A percentile compares a stretch with the other conserved stretches of the same genome.
Evolutionary conservation across 495 filamentous ascomycete genomes (phyloP).

Genomic region (Chlorociboria aeruginascens): DNA sequence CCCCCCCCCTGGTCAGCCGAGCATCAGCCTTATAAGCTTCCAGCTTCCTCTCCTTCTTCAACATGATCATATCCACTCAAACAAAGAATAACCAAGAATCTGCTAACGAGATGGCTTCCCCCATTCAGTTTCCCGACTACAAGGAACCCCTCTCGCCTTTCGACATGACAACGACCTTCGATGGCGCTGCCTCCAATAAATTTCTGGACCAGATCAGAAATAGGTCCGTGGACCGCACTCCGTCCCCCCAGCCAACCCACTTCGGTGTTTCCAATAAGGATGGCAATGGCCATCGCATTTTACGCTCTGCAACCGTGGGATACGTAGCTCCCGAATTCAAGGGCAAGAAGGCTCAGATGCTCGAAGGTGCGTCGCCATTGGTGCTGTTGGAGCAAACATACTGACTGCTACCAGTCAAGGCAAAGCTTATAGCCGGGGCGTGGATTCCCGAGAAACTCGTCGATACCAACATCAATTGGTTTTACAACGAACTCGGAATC

Average conservation of each 20-base stretch:
- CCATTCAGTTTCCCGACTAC: slow-evolving; percentile 7
- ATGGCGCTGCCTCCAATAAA: slow-evolving; percentile 1
- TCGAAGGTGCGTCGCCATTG: slow-evolving; percentile 47
- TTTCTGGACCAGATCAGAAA: slow-evolving; percentile 42
- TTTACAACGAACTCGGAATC: slow-evolving; percentile 94
- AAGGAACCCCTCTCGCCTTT: slow-evolving; percentile 1
- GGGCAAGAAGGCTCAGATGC: slow-evolving; percentile 91
- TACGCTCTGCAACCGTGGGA: slow-evolving; percentile 85
- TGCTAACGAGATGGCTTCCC: too few relatives aligned
- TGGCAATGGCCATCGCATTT: slow-evolving; percentile 39
- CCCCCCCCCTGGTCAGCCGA: too few relatives aligned
- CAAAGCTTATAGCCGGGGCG: slow-evolving; percentile 25
- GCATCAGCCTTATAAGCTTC: background rate
- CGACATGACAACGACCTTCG: slow-evolving; percentile 6
- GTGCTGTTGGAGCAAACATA: background rate
- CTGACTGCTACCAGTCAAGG: slow-evolving; percentile 17
- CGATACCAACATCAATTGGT: slow-evolving; percentile 81
- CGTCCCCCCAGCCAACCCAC: slow-evolving; percentile 88
- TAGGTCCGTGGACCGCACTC: slow-evolving; percentile 46
- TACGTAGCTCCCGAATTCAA: slow-evolving; percentile 93
- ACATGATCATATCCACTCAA: too few relatives aligned
- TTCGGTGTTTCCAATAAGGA: slow-evolving; percentile 57
- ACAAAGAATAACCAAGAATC: too few relatives aligned
- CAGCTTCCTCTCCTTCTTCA: too few relatives aligned
- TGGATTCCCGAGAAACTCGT: slow-evolving; percentile 83